These are phyloP conservation scores for Vanderwaltozyma yarrowii DNA, from an alignment of 805 yeast species.

Conservation along the genomic window DNA sequence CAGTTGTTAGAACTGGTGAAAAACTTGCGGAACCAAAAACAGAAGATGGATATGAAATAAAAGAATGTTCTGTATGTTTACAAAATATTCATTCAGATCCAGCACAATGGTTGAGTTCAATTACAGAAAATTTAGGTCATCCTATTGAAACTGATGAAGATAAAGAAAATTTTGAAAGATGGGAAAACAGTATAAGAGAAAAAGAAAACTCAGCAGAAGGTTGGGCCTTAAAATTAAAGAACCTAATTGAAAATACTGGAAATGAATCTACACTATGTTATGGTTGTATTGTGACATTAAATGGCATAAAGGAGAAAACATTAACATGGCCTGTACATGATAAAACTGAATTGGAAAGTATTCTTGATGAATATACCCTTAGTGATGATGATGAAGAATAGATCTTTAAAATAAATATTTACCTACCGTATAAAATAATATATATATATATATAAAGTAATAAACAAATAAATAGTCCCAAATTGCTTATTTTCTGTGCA, in stretches of 20 bases:
- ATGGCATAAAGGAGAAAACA: constrained; percentile 30
- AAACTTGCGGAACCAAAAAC: constrained; percentile 47
- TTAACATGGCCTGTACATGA: constrained; percentile 32
- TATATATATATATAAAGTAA: no score
- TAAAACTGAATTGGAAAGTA: constrained; percentile 26
- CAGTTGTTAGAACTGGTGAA: constrained; percentile 83
- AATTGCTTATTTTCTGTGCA: constrained; percentile 9
- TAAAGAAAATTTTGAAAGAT: constrained; percentile 24
- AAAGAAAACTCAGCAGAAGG: constrained; percentile 2
- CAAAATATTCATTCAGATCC: constrained; percentile 46
- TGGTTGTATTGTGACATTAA: constrained; percentile 62
- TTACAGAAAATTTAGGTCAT: constrained; percentile 51
- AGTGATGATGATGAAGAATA: constrained; percentile 27
- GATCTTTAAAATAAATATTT: background rate
- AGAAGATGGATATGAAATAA: constrained; percentile 5
- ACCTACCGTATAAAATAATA: background rate
- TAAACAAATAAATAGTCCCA: background rate
- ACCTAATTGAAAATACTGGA: constrained; percentile 12
- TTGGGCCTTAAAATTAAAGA: constrained; percentile 8
- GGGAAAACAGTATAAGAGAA: constrained; percentile 14
- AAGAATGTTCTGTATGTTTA: constrained; percentile 49
- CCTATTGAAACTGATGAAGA: constrained; percentile 39
- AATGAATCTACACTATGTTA: constrained; percentile 44
- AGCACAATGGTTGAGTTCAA: constrained; percentile 53
- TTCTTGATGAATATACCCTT: constrained; percentile 41